These are phyloP conservation scores for Cucurbita pepo DNA, from an alignment of 306 rosid genomes.

Conservation along the genomic window DNA sequence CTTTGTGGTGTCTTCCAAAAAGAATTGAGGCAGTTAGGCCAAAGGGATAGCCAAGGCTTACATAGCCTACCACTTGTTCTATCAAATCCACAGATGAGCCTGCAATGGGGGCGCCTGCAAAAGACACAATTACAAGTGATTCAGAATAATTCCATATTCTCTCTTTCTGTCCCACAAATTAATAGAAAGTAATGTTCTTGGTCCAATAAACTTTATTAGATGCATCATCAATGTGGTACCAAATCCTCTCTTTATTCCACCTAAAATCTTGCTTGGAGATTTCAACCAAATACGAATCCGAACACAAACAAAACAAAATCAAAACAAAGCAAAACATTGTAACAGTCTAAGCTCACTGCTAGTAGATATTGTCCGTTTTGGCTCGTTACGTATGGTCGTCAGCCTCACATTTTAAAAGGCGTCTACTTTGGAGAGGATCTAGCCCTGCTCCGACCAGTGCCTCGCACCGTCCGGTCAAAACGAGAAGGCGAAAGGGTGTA, in stretches of 20 bases:
- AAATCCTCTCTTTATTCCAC: neutral
- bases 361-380: too few species aligned
- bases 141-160: neutral
- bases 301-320: too few species aligned
- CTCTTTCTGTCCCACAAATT: neutral
- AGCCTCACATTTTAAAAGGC: too few species aligned
- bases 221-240: neutral
- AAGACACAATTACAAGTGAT: neutral
- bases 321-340: too few species aligned
- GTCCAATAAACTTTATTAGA: neutral
- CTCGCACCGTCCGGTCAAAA: neutral
- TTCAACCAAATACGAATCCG: too few species aligned
- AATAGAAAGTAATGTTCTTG: neutral
- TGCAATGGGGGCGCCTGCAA: conserved; percentile 81
- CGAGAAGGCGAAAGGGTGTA: neutral
- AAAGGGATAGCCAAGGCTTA: conserved; percentile 89
- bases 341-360: too few species aligned
- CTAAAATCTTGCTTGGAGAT: neutral
- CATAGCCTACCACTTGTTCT: conserved; percentile 69
- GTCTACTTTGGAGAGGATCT: too few species aligned
- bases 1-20: conserved; percentile 78
- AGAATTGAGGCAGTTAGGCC: conserved; percentile 76
- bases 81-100: conserved; percentile 84
- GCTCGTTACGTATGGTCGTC: too few species aligned
- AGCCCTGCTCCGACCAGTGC: too few species aligned